phyloP scores from a whole-genome alignment of 345 rosid genomes.

The Rhizophora mangle region DNA sequence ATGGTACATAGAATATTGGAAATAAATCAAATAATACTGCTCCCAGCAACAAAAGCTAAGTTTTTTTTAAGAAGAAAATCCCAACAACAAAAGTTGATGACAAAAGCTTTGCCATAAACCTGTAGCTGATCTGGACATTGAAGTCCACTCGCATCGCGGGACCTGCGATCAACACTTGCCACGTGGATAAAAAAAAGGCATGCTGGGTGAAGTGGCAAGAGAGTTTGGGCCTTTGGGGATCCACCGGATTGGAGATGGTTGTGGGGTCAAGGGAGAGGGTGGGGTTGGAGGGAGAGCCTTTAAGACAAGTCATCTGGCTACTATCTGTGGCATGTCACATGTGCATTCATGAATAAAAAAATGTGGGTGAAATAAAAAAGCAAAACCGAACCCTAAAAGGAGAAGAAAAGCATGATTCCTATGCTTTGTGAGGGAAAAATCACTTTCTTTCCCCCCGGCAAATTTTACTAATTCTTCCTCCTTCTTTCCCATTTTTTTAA shows the following conservation, averaged over 20 bases:
- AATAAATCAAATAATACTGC: neutral
- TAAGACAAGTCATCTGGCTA: constrained; percentile 41
- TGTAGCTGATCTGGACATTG: constrained; percentile 22
- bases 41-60: neutral
- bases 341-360: constrained; percentile 47
- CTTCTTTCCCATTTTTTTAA: neutral
- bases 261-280: constrained; percentile 12
- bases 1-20: neutral
- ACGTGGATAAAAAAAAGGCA: constrained; percentile 16
- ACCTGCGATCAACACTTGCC: constrained; percentile 13
- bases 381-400: constrained; percentile 23
- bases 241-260: constrained; percentile 6
- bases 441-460: constrained; percentile 19
- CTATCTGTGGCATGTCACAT: constrained; percentile 35
- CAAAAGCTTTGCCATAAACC: constrained; percentile 1
- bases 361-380: constrained; percentile 39
- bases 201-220: constrained; percentile 14
- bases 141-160: constrained; percentile 15
- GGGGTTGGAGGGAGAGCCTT: constrained; percentile 20
- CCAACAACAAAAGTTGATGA: neutral
- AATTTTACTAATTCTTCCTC: constrained; percentile 18
- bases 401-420: constrained; percentile 45
- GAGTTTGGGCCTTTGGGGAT: neutral
- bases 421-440: constrained; percentile 36
- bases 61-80: too few relatives aligned